Evolutionary conservation across 2,329 filamentous ascomycete species (phyloP).

Genomic region (Coniochaeta pulveracea): DNA sequence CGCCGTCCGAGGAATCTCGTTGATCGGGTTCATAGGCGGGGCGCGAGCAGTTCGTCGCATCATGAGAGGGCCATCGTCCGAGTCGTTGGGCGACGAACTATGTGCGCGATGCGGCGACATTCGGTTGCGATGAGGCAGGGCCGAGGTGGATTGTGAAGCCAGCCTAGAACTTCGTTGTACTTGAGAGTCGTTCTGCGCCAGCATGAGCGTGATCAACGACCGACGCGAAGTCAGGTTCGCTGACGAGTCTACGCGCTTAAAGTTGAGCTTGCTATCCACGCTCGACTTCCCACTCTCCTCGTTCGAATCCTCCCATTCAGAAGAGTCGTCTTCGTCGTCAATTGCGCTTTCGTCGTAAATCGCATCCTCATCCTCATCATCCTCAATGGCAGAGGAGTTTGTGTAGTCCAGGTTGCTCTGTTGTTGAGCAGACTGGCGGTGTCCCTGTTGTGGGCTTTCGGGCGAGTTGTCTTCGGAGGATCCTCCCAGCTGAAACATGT

Average conservation of each 20-base stretch:
- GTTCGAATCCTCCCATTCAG: constrained; percentile 54
- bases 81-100: constrained; percentile 44
- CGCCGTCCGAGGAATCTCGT: constrained; percentile 52
- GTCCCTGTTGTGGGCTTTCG: constrained; percentile 52
- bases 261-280: constrained; percentile 67
- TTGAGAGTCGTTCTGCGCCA: constrained; percentile 65
- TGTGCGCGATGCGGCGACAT: not conserved
- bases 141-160: constrained; percentile 54
- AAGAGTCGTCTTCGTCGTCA: constrained; percentile 55
- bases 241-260: constrained; percentile 84
- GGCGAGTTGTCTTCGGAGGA: constrained; percentile 60
- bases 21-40: constrained; percentile 40
- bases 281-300: constrained; percentile 77
- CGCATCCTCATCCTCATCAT: constrained; percentile 52
- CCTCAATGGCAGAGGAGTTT: constrained; percentile 29
- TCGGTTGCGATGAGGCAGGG: constrained; percentile 26
- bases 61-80: constrained; percentile 49
- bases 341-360: constrained; percentile 67
- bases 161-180: constrained; percentile 17
- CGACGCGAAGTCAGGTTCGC: constrained; percentile 74
- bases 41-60: constrained; percentile 49
- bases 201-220: constrained; percentile 81
- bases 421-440: constrained; percentile 51
- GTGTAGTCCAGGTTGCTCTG: not conserved
- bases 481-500: constrained; percentile 41